Conservation (phyloP, 768 basidiomycete species). For the Boletus rubroflammeus region DNA sequence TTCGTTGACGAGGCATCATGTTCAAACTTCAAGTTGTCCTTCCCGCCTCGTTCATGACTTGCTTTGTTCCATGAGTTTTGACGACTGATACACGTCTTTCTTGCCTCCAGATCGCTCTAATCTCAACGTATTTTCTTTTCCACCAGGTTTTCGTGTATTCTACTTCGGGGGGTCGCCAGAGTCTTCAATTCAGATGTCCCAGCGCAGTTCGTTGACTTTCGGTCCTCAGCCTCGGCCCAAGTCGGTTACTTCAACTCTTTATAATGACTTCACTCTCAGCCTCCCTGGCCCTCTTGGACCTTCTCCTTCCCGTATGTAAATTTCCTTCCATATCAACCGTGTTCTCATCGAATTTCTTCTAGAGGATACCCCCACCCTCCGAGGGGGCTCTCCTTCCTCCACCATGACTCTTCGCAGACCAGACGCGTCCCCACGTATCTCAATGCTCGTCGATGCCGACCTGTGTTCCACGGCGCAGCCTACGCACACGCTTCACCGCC, state of each 20-base stretch:
- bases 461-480: neutral
- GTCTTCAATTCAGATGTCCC: slow-evolving; percentile 21
- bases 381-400: slow-evolving; percentile 29
- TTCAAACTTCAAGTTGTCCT: slow-evolving; percentile 17
- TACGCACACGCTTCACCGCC: slow-evolving; percentile 27
- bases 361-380: slow-evolving; percentile 14
- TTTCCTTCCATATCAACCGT: slow-evolving; percentile 24
- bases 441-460: slow-evolving; percentile 9
- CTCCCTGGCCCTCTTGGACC: neutral
- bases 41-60: slow-evolving; percentile 25
- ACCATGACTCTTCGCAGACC: slow-evolving; percentile 27
- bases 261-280: slow-evolving; percentile 18
- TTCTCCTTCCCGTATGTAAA: slow-evolving; percentile 19
- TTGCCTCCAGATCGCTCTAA: slow-evolving; percentile 6
- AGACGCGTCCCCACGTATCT: slow-evolving; percentile 23
- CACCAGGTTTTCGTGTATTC: slow-evolving; percentile 15
- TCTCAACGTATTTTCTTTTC: slow-evolving; percentile 2
- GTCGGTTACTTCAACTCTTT: slow-evolving; percentile 12
- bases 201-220: slow-evolving; percentile 13
- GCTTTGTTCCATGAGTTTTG: slow-evolving; percentile 31
- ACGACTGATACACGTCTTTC: slow-evolving; percentile 27
- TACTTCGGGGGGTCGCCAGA: neutral
- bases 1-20: slow-evolving; percentile 20
- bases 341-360: slow-evolving; percentile 29
- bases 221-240: slow-evolving; percentile 9